These are phyloP conservation scores for Glarea lozoyensis DNA, from an alignment of 495 filamentous ascomycete genomes.

Conservation along the genomic window DNA sequence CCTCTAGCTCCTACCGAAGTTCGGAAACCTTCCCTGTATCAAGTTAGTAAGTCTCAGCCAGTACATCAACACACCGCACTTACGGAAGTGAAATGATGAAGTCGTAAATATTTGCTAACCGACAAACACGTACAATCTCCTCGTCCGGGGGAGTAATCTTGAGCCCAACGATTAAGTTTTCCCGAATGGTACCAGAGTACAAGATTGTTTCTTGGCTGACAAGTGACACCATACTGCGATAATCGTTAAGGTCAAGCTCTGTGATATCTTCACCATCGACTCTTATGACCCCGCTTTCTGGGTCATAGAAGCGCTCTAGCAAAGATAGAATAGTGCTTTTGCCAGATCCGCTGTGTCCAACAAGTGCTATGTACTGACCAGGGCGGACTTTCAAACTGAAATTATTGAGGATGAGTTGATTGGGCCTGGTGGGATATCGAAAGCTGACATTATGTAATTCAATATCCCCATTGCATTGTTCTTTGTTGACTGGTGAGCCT, in stretches of 20 bases:
- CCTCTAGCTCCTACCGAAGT: no score
- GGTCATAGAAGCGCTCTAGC: slow-evolving; percentile 49
- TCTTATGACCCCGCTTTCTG: slow-evolving; percentile 28
- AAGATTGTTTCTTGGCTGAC: slow-evolving; percentile 48
- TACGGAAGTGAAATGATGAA: slow-evolving; percentile 37
- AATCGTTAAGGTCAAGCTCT: slow-evolving; percentile 35
- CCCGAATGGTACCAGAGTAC: slow-evolving; percentile 44
- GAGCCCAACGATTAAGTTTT: slow-evolving; percentile 45
- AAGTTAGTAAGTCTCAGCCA: no score
- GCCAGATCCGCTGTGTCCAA: slow-evolving; percentile 33
- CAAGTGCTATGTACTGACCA: slow-evolving; percentile 25
- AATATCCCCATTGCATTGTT: slow-evolving; percentile 25
- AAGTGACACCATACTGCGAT: slow-evolving; percentile 41
- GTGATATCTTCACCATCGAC: slow-evolving; percentile 34
- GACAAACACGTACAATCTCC: background rate
- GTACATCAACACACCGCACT: no score
- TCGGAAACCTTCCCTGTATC: no score
- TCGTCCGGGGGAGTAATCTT: slow-evolving; percentile 29
- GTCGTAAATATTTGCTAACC: slow-evolving; percentile 18
- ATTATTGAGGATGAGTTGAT: slow-evolving; percentile 41
- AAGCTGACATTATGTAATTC: slow-evolving; percentile 51
- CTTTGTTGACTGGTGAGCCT: background rate
- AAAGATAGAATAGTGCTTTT: slow-evolving; percentile 44
- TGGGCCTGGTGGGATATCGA: slow-evolving; percentile 54
- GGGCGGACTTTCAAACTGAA: slow-evolving; percentile 20